These are phyloP conservation scores for Filobasidium wieringae DNA, from an alignment of 768 basidiomycete genomes.

Conservation along the genomic window DNA sequence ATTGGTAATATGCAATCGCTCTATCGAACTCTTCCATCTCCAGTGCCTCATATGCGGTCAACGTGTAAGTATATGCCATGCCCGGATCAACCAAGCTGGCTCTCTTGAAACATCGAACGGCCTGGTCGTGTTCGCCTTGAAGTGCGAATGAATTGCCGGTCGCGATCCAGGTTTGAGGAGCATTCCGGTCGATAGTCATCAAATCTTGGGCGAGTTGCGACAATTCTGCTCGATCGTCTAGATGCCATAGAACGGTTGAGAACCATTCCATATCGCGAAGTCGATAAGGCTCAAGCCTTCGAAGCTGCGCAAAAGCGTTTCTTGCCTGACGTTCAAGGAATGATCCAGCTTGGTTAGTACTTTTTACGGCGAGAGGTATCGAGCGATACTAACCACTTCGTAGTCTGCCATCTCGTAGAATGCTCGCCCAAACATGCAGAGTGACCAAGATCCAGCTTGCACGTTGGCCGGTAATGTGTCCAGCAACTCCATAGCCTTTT, in stretches of 20 bases:
- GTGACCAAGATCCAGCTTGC: constrained; percentile 61
- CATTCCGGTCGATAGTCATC: constrained; percentile 66
- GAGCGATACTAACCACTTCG: constrained; percentile 53
- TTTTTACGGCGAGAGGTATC: neutral
- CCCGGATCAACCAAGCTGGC: constrained; percentile 78
- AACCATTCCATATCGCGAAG: constrained; percentile 90
- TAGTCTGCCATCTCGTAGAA: constrained; percentile 87
- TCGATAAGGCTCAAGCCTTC: constrained; percentile 77
- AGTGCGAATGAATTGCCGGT: constrained; percentile 91
- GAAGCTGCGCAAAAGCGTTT: constrained; percentile 69
- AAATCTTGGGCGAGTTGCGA: constrained; percentile 89
- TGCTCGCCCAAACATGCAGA: constrained; percentile 72
- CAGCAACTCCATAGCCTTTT: constrained; percentile 60
- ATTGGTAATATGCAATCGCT: constrained; percentile 82
- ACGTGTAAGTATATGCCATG: constrained; percentile 89
- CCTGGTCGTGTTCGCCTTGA: constrained; percentile 85
- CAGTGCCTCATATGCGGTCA: constrained; percentile 92
- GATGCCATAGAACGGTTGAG: constrained; percentile 91
- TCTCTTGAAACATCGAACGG: constrained; percentile 83
- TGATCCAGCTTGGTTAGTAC: constrained; percentile 11
- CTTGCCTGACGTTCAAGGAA: constrained; percentile 54
- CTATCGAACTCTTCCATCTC: constrained; percentile 82
- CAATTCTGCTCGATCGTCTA: constrained; percentile 68
- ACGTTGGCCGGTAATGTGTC: constrained; percentile 63
- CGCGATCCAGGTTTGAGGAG: constrained; percentile 87